phyloP scores from a whole-genome alignment of 2,329 filamentous ascomycete species.

The Fusarium devonianum region DNA sequence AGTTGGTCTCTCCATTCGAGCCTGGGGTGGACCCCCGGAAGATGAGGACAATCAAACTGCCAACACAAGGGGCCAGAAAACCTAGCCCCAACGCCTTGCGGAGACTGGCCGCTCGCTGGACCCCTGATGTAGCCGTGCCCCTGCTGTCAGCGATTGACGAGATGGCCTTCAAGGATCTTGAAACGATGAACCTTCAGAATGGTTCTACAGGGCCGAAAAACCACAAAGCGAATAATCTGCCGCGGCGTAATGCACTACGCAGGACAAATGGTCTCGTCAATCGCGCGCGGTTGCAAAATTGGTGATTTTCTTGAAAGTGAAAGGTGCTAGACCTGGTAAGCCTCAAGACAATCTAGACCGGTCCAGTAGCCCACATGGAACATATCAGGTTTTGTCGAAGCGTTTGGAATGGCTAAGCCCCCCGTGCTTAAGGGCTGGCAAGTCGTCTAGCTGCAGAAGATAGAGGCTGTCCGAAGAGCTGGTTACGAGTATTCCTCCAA shows the following conservation, averaged over 20 bases:
- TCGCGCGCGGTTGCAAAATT: too few species aligned
- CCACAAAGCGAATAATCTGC: constrained; percentile 15
- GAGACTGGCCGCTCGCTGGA: constrained; percentile 29
- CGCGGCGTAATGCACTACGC: constrained; percentile 3
- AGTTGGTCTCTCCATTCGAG: constrained; percentile 20
- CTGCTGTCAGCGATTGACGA: constrained; percentile 17
- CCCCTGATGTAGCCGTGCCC: constrained; percentile 19
- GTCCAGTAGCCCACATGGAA: too few species aligned
- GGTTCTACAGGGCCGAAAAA: constrained; percentile 40
- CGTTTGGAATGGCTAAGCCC: neutral
- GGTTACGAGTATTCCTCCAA: constrained; percentile 22
- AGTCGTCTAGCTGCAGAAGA: neutral
- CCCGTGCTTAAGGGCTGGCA: neutral
- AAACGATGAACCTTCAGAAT: constrained; percentile 28
- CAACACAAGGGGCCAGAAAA: constrained; percentile 9
- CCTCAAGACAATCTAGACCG: constrained; percentile 7
- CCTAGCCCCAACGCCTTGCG: constrained; percentile 8
- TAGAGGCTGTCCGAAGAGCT: neutral
- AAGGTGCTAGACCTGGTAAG: neutral
- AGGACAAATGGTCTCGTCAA: too few species aligned
- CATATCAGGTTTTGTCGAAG: too few species aligned
- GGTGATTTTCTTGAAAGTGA: constrained; percentile 13
- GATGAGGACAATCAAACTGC: constrained; percentile 27
- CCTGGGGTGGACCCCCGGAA: constrained; percentile 15
- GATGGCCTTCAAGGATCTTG: constrained; percentile 26